Evolutionary conservation across 768 basidiomycete species (phyloP).

Genomic region (Tulasnella sp.): DNA sequence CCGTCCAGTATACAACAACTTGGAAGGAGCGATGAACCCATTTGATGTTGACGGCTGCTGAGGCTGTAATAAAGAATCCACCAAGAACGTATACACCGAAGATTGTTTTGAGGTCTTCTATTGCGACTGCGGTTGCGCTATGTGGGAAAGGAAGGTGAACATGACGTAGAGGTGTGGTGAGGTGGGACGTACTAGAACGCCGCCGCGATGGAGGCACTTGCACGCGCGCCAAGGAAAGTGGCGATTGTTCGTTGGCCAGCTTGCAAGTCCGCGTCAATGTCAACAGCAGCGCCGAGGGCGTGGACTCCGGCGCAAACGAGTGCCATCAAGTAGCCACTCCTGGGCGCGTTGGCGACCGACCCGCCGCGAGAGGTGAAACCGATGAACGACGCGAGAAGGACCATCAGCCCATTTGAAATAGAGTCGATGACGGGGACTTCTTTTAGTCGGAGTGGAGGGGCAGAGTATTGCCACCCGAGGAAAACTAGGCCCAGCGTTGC

Average conservation of each 20-base stretch:
- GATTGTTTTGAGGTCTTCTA: conserved; percentile 17
- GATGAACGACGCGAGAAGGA: conserved; percentile 36
- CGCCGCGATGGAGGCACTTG: conserved; percentile 31
- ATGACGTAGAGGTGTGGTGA: neutral
- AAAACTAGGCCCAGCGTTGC: conserved; percentile 33
- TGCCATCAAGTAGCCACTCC: conserved; percentile 33
- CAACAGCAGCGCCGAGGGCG: conserved; percentile 37
- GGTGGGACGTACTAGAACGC: conserved; percentile 35
- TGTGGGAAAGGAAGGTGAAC: neutral
- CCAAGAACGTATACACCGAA: conserved; percentile 34
- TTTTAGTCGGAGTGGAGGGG: conserved; percentile 37
- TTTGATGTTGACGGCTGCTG: conserved; percentile 28
- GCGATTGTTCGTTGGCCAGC: conserved; percentile 38
- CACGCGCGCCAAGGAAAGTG: conserved; percentile 30
- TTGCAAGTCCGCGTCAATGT: conserved; percentile 36
- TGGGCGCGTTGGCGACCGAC: conserved; percentile 21
- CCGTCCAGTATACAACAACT: conserved; percentile 36
- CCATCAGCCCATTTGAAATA: conserved; percentile 37
- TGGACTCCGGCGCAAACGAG: conserved; percentile 37
- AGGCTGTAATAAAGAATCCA: conserved; percentile 32
- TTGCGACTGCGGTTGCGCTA: neutral
- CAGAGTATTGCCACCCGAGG: conserved; percentile 38
- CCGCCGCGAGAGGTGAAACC: conserved; percentile 34
- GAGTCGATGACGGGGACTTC: conserved; percentile 37
- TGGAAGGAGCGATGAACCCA: conserved; percentile 37